Evolutionary conservation across 169 alveolate species (phyloP).

Genomic region (Amoebophrya sp.): DNA sequence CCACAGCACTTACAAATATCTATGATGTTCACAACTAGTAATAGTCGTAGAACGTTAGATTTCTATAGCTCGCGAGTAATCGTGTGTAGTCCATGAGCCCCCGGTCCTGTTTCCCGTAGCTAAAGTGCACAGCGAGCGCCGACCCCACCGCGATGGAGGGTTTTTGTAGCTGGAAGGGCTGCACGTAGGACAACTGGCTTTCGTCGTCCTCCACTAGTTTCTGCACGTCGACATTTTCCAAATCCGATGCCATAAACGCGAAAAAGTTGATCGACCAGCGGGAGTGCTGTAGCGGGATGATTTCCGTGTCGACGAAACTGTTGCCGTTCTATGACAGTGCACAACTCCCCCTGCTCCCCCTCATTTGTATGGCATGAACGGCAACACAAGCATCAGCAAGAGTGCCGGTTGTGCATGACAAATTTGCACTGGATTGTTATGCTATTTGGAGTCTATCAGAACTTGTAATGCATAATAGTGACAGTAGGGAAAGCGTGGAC

Average conservation of each 20-base stretch:
- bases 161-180: neutral
- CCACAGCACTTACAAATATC: no score
- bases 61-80: neutral
- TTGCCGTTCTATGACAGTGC: no score
- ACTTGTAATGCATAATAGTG: no score
- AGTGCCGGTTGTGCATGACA: no score
- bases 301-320: neutral
- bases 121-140: neutral
- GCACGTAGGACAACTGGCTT: slow-evolving; percentile 13
- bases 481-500: no score
- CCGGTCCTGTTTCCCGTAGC: neutral
- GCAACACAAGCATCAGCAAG: no score
- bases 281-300: neutral
- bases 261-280: neutral
- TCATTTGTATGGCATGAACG: no score
- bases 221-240: neutral
- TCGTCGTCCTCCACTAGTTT: neutral
- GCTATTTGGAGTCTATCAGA: no score
- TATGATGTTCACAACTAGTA: neutral
- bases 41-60: neutral
- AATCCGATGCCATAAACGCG: neutral
- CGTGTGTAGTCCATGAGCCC: neutral
- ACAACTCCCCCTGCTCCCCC: no score
- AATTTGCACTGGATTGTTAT: no score
- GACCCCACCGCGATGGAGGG: neutral